Base-by-base conservation (phyloP, 2,329 filamentous ascomycete species). In the Diaporthe caulivora region DNA sequence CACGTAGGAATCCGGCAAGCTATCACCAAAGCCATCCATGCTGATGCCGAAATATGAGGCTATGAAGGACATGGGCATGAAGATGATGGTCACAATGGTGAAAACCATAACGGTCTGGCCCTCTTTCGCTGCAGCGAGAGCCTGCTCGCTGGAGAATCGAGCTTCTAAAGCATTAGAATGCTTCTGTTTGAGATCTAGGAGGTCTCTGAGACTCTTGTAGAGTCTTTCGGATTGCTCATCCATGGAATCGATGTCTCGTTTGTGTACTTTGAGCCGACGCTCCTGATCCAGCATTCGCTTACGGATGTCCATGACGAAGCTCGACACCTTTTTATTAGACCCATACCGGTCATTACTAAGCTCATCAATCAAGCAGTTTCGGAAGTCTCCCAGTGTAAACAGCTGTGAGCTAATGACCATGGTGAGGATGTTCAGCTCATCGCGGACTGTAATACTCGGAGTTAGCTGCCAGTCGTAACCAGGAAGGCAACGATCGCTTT, bases 121-220 rank as follows among this genome's bases (percentile, higher is more conserved):
- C 62, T 85, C 82, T 10, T 87, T 84, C 0, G 90, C 88, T 0
- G 91, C 91, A 1, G 88, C 88, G 3, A 88, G 86, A 0, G 91
- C 91, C 79, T 92, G 90, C 65, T 92, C 89, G 24, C 88, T 84
- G 0, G 88, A 87, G 69, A 89, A 92, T 3, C 90, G 87, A 1
- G 91, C 91, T 78, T 93, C 91, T 60, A 92, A 88, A 0, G 90
- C 90, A 80, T 92, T 93, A 76, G 90, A 90, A 73, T 93, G 90
- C 79, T 92, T 92, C 77, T 93, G 91, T 77, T 93, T 93, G 1
- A 92, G 85, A 76, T 93, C 91, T 0, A 93, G 86, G 7, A 93
- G 82, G 76, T 92, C 88, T 0, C 88, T 91, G 57, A 92, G 86
- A 72, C 86, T 88, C 55, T 86, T 82, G 78, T 92, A 92, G 74